Percentiles rank a stretch among this genome's conserved stretches.
phyloP scores from a whole-genome alignment of 2,329 filamentous ascomycete species.

The Penicillium sp. region DNA sequence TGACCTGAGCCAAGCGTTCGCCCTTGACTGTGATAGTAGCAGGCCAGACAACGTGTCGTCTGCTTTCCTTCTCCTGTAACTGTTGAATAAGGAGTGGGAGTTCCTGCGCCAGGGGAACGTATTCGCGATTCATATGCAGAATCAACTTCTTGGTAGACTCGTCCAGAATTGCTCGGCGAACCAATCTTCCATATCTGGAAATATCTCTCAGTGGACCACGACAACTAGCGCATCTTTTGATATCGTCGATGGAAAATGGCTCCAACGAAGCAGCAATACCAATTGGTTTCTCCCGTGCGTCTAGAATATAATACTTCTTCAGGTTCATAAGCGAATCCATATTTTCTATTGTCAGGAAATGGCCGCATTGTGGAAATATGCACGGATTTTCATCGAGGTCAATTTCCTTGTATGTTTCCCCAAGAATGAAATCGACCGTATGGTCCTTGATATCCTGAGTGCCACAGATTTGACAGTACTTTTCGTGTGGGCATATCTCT shows the following conservation, averaged over 20 bases:
- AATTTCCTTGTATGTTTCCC: slow-evolving; percentile 53
- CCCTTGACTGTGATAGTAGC: not conserved
- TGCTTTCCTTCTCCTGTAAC: slow-evolving; percentile 23
- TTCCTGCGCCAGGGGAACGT: slow-evolving; percentile 36
- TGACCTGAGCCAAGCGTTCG: not conserved
- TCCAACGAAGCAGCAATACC: slow-evolving; percentile 28
- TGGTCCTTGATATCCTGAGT: slow-evolving; percentile 41
- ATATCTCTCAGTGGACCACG: slow-evolving; percentile 57
- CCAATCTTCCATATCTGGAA: slow-evolving; percentile 59
- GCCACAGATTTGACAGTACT: slow-evolving; percentile 56
- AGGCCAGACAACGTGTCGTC: slow-evolving; percentile 14
- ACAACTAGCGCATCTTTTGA: slow-evolving; percentile 58
- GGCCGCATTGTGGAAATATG: slow-evolving; percentile 60
- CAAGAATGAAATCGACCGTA: slow-evolving; percentile 56
- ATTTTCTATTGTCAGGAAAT: slow-evolving; percentile 57
- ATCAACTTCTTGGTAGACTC: slow-evolving; percentile 63
- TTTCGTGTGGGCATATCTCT: slow-evolving; percentile 53
- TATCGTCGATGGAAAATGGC: slow-evolving; percentile 49
- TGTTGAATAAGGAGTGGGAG: slow-evolving; percentile 24
- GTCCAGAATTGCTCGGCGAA: slow-evolving; percentile 58
- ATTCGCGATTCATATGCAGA: slow-evolving; percentile 47
- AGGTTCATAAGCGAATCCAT: slow-evolving; percentile 62
- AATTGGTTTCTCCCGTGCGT: slow-evolving; percentile 22
- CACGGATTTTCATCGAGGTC: slow-evolving; percentile 58
- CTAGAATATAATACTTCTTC: slow-evolving; percentile 25